Evolutionary conservation across 1,284 basidiomycete species (phyloP).

Genomic region (Mycosarcoma maydis): DNA sequence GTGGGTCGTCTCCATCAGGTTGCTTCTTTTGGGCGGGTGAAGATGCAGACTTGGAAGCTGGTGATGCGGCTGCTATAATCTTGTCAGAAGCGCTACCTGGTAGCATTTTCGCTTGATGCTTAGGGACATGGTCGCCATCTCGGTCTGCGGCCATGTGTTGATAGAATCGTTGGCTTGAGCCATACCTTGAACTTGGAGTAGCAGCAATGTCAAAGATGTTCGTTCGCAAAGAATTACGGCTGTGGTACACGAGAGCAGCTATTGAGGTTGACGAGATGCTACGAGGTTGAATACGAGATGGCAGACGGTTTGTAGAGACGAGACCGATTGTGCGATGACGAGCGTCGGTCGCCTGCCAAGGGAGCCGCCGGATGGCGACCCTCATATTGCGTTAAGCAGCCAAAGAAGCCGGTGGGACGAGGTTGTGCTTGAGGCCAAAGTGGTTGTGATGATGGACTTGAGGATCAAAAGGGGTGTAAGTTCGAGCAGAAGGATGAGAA

Average conservation of each 20-base stretch:
- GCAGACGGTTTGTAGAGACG: slow-evolving; percentile 7
- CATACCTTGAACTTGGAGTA: background rate
- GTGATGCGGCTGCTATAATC: slow-evolving; percentile 10
- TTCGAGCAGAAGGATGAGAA: background rate
- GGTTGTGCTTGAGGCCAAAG: background rate
- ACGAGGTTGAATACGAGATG: slow-evolving; percentile 9
- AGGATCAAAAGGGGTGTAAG: background rate
- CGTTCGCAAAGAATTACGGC: background rate
- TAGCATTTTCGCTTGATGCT: background rate
- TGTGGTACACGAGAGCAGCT: background rate
- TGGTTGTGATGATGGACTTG: background rate
- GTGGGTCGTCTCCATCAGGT: slow-evolving; percentile 52
- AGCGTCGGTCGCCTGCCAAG: slow-evolving; percentile 20
- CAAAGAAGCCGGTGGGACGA: background rate
- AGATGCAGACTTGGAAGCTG: background rate
- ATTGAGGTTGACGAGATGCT: slow-evolving; percentile 11
- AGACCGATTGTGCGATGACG: slow-evolving; percentile 12
- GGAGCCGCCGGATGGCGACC: slow-evolving; percentile 39
- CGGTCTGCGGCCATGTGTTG: slow-evolving; percentile 26
- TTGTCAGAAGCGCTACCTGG: slow-evolving; percentile 18
- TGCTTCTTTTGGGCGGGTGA: slow-evolving; percentile 16
- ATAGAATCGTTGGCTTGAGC: slow-evolving; percentile 5
- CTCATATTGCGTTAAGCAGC: slow-evolving; percentile 31
- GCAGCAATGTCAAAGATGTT: background rate
- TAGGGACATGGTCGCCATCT: background rate